Base-by-base conservation (phyloP, 306 rosid species). In the Corylus avellana region DNA sequence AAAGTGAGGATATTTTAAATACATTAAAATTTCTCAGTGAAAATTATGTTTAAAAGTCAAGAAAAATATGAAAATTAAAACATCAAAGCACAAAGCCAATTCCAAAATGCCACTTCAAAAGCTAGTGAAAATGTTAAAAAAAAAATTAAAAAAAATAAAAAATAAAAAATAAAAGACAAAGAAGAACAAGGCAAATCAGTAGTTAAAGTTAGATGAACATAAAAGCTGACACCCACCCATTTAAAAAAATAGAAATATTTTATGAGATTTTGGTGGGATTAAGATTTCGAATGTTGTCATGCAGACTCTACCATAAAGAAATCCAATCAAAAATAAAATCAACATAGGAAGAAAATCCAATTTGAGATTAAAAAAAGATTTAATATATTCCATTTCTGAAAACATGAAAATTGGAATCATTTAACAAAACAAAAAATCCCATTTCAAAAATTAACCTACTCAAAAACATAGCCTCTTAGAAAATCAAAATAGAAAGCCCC, bases 1-100 rank as follows among this genome's bases (percentile, higher is more conserved):
- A 67, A 39, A 17, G 25, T 46, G 13, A 0, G 42, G 22, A 49
- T 7, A 48, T 12, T 71, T 49, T 35, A 12, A 49, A 6, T 50
- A 12, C 59, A 71, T 44, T 22, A 13, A 71, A 74, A 67, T 67
- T 68, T 4, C 35, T 9, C 17, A 58, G 55, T 66, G 81, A 75
- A 81, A 74, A 27, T 32, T 57, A 50, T 18, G 16, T 71, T 27
- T 35, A 10, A 55, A 56, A 56, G 37, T 59, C 6, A 73, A 32
- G 22, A 51, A 29, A 53, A 72, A 47, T 58, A 76, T 46, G 12
- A 11, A 50, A 55, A 80, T 18, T 17, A 29, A 61, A 72, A 64
- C 57, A 76, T 67, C 29, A 67, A 67, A 67, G 29, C 5, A 67
- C 1, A 67, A 67, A 67, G 18, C 8, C 25, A 42, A 17, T 17